Evolutionary conservation across 2,329 filamentous ascomycete genomes (phyloP).

Genomic region (Venturia asperata): DNA sequence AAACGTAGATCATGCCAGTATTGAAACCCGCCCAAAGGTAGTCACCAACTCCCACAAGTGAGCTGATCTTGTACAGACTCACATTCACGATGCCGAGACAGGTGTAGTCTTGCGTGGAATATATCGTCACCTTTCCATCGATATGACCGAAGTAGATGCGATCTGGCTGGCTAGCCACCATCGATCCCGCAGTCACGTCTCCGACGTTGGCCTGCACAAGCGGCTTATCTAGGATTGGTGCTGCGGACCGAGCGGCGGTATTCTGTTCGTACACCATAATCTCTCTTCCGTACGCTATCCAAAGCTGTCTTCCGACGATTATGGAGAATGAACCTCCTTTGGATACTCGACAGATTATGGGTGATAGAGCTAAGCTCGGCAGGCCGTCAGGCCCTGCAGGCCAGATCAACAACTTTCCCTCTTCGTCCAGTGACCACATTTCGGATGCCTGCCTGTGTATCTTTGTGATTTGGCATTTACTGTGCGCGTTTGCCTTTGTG

Average conservation of each 20-base stretch:
- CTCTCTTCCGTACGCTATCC: constrained; percentile 82
- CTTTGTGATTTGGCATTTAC: constrained; percentile 69
- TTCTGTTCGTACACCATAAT: constrained; percentile 73
- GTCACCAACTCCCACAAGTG: constrained; percentile 70
- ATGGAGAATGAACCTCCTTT: constrained; percentile 83
- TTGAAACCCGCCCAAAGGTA: constrained; percentile 92
- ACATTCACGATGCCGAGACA: constrained; percentile 77
- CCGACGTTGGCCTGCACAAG: constrained; percentile 66
- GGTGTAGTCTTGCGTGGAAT: constrained; percentile 67
- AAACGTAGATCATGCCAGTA: constrained; percentile 88
- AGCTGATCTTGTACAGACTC: constrained; percentile 92
- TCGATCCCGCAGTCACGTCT: constrained; percentile 78
- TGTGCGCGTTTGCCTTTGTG: constrained; percentile 65
- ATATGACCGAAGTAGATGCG: constrained; percentile 84
- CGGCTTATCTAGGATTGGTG: constrained; percentile 67
- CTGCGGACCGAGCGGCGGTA: constrained; percentile 42
- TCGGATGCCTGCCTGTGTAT: constrained; percentile 83
- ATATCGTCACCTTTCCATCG: constrained; percentile 93
- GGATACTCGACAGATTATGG: constrained; percentile 69
- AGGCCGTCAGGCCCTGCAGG: constrained; percentile 66
- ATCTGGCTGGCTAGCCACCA: constrained; percentile 65
- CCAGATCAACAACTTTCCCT: constrained; percentile 83
- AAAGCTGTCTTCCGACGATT: constrained; percentile 74
- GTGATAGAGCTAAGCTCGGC: constrained; percentile 66
- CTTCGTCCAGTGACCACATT: constrained; percentile 90